Evolutionary conservation across 805 yeast species (phyloP).

Genomic region (Metschnikowia drakensbergensis): DNA sequence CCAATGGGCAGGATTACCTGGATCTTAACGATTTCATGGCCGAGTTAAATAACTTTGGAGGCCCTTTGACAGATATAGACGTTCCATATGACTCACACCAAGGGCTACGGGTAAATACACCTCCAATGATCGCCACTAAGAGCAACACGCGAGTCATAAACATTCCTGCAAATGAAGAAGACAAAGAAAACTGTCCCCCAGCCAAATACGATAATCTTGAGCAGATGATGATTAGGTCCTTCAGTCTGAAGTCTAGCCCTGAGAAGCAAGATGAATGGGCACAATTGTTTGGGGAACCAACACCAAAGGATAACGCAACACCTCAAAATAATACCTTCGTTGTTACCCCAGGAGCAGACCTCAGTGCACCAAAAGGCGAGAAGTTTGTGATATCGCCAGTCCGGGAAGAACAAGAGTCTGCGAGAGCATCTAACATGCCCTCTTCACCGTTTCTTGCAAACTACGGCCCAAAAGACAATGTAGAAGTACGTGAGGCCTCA

Average conservation of each 20-base stretch:
- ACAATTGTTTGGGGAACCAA: slow-evolving; percentile 40
- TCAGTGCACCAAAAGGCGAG: slow-evolving; percentile 29
- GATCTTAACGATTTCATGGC: slow-evolving; percentile 41
- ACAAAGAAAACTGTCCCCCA: slow-evolving; percentile 28
- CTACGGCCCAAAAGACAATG: slow-evolving; percentile 11
- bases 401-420: slow-evolving; percentile 18
- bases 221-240: slow-evolving; percentile 24
- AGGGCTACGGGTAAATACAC: slow-evolving; percentile 29
- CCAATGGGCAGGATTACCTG: slow-evolving; percentile 21
- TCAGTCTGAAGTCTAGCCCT: slow-evolving; percentile 34
- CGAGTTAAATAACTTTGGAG: slow-evolving; percentile 37
- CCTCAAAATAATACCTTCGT: slow-evolving; percentile 11
- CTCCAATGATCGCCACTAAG: slow-evolving; percentile 53
- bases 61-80: slow-evolving; percentile 46
- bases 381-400: slow-evolving; percentile 29
- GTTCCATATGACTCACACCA: slow-evolving; percentile 24
- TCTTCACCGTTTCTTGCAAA: slow-evolving; percentile 34
- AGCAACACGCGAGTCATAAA: slow-evolving; percentile 52
- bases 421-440: slow-evolving; percentile 34
- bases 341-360: slow-evolving; percentile 19
- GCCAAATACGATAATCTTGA: slow-evolving; percentile 20
- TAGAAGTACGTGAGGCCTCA: slow-evolving; percentile 17
- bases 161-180: slow-evolving; percentile 39
- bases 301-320: slow-evolving; percentile 32
- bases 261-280: slow-evolving; percentile 41